Percentiles rank a stretch among this genome's conserved stretches.
phyloP scores from a whole-genome alignment of 1,284 basidiomycete genomes.

The Rugosomyces carneus region DNA sequence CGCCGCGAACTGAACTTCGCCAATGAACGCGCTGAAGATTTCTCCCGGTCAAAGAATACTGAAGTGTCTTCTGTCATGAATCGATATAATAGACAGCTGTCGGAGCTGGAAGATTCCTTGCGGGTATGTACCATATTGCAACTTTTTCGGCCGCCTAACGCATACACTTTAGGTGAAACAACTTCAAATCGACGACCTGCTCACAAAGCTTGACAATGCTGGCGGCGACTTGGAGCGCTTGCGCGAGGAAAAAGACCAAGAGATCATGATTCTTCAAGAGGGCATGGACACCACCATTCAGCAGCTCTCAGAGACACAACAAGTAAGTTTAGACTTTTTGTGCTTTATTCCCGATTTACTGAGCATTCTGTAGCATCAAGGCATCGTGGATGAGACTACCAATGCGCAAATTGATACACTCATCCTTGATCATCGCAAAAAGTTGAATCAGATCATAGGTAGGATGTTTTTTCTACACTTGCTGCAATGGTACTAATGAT shows the following conservation, averaged over 20 bases:
- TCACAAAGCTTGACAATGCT: conserved; percentile 73
- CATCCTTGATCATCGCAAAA: conserved; percentile 96
- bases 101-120: conserved; percentile 92
- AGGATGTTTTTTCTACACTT: background rate
- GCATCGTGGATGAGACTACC: conserved; percentile 81
- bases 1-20: conserved; percentile 93
- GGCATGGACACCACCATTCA: conserved; percentile 94
- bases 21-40: conserved; percentile 97
- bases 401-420: conserved; percentile 96
- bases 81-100: conserved; percentile 95
- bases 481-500: background rate
- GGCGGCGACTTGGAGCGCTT: conserved; percentile 73
- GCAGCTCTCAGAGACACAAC: conserved; percentile 82
- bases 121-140: conserved; percentile 48
- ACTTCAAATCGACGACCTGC: conserved; percentile 88
- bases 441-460: conserved; percentile 97
- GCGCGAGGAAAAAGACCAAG: conserved; percentile 95
- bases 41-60: conserved; percentile 85
- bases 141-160: conserved; percentile 6
- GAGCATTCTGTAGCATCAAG: conserved; percentile 55
- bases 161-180: conserved; percentile 68
- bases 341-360: conserved; percentile 1
- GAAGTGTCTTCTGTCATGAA: conserved; percentile 86
- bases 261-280: conserved; percentile 93
- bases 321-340: conserved; percentile 41